These are phyloP conservation scores for Ogataea nakhonphanomensis DNA, from an alignment of 805 yeast genomes.

Conservation along the genomic window DNA sequence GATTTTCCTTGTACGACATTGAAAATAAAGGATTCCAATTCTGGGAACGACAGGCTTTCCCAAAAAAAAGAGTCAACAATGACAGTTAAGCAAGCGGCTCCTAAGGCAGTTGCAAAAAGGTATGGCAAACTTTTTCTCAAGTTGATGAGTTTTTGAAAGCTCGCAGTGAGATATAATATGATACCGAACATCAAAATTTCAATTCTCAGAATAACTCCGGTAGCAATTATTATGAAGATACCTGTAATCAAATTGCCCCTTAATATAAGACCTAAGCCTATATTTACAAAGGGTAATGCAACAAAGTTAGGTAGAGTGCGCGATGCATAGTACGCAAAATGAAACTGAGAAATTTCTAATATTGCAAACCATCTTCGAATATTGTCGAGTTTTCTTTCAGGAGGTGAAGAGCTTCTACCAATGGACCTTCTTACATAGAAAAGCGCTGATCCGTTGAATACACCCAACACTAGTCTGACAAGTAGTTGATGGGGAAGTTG, in stretches of 20 bases:
- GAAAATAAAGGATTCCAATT: conserved; percentile 64
- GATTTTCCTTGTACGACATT: conserved; percentile 78
- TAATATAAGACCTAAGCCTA: conserved; percentile 50
- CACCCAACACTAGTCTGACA: conserved; percentile 60
- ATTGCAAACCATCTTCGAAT: conserved; percentile 58
- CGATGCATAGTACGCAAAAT: conserved; percentile 72
- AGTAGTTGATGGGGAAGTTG: conserved; percentile 51
- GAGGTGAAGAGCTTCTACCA: neutral
- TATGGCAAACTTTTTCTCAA: conserved; percentile 38
- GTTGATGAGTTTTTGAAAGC: conserved; percentile 46
- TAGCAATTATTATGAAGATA: conserved; percentile 53
- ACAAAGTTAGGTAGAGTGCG: conserved; percentile 86
- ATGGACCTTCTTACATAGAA: no score
- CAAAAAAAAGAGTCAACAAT: conserved; percentile 75
- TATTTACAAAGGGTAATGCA: conserved; percentile 68
- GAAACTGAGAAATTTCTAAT: conserved; percentile 69
- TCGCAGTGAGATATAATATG: conserved; percentile 45
- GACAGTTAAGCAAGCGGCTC: conserved; percentile 49
- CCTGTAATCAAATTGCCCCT: conserved; percentile 45
- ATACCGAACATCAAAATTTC: conserved; percentile 61
- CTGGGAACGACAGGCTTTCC: conserved; percentile 60
- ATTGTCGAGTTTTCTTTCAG: conserved; percentile 4
- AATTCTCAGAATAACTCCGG: conserved; percentile 66
- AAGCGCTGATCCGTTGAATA: conserved; percentile 40
- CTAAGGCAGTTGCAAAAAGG: conserved; percentile 44